Evolutionary conservation across 371 early-diverging fungal species (phyloP).

Genomic region (Actinomucor elegans): DNA sequence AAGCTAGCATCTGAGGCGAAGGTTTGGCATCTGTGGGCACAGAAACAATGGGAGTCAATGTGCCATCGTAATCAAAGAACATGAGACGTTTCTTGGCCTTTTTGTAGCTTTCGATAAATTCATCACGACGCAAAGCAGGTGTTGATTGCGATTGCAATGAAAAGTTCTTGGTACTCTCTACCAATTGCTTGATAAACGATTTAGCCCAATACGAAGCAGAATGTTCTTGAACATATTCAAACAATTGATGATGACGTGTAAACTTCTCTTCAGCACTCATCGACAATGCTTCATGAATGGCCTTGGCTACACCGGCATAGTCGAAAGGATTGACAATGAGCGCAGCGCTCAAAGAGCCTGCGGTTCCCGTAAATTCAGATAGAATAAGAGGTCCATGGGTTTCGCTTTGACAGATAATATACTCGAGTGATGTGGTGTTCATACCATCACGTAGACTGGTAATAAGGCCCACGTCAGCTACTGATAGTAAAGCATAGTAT

Average conservation of each 20-base stretch:
- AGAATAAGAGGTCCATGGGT: conserved; percentile 90
- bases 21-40: conserved; percentile 75
- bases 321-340: conserved; percentile 97
- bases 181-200: conserved; percentile 68
- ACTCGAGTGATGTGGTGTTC: conserved; percentile 99
- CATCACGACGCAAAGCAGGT: conserved; percentile 56
- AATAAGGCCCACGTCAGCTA: conserved; percentile 94
- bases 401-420: conserved; percentile 93
- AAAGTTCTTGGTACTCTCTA: conserved; percentile 21
- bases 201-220: conserved; percentile 92
- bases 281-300: conserved; percentile 84
- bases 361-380: conserved; percentile 97
- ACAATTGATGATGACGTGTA: conserved; percentile 80
- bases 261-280: conserved; percentile 78
- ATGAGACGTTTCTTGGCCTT: conserved; percentile 64
- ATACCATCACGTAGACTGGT: conserved; percentile 98
- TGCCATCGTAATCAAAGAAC: conserved; percentile 91
- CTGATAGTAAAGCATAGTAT: conserved; percentile 91
- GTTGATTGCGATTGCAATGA: conserved; percentile 59
- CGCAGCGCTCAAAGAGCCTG: conserved; percentile 86
- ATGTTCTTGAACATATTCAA: conserved; percentile 78
- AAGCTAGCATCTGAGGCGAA: conserved; percentile 60
- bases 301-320: conserved; percentile 84
- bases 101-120: conserved; percentile 44
- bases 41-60: conserved; percentile 77